A percentile compares a stretch with the other conserved stretches of the same genome.
Evolutionary conservation across 2,329 filamentous ascomycete species (phyloP).

Genomic region (Colletotrichum brevisporum): DNA sequence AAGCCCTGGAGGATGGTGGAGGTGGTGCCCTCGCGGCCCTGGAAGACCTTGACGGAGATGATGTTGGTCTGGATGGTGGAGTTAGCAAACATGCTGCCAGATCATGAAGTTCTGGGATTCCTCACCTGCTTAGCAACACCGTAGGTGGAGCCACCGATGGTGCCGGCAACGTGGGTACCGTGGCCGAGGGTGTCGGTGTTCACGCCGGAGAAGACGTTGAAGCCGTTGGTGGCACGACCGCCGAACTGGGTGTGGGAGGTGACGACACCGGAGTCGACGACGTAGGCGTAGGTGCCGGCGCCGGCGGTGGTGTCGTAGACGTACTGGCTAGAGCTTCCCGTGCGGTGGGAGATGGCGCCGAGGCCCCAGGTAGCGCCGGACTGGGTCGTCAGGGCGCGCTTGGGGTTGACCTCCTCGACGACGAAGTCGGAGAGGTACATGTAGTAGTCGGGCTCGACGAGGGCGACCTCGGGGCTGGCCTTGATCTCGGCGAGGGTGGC

Average conservation of each 20-base stretch:
- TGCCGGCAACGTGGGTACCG: slow-evolving; percentile 64
- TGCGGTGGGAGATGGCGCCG: slow-evolving; percentile 59
- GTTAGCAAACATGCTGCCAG: not conserved
- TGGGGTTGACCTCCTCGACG: slow-evolving; percentile 24
- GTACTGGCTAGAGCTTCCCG: slow-evolving; percentile 52
- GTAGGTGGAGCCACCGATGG: slow-evolving; percentile 58
- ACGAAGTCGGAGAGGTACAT: slow-evolving; percentile 46
- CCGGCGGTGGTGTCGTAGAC: slow-evolving; percentile 59
- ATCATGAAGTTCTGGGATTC: not conserved
- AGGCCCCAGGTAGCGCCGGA: slow-evolving; percentile 59
- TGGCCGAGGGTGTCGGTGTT: slow-evolving; percentile 58
- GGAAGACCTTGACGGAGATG: slow-evolving; percentile 63
- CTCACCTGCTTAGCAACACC: slow-evolving; percentile 60
- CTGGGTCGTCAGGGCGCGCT: slow-evolving; percentile 49
- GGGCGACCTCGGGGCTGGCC: slow-evolving; percentile 53
- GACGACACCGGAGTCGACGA: slow-evolving; percentile 69
- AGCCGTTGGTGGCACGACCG: slow-evolving; percentile 56
- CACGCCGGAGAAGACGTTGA: slow-evolving; percentile 51
- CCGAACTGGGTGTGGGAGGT: slow-evolving; percentile 61
- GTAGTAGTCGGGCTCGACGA: slow-evolving; percentile 51
- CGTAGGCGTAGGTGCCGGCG: slow-evolving; percentile 61
- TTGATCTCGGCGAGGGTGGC: slow-evolving; percentile 57
- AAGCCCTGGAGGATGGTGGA: slow-evolving; percentile 51
- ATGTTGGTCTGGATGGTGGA: slow-evolving; percentile 46
- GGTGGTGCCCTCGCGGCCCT: slow-evolving; percentile 46